phyloP scores from a whole-genome alignment of 208 protist species.

The Acanthamoeba royreba region DNA sequence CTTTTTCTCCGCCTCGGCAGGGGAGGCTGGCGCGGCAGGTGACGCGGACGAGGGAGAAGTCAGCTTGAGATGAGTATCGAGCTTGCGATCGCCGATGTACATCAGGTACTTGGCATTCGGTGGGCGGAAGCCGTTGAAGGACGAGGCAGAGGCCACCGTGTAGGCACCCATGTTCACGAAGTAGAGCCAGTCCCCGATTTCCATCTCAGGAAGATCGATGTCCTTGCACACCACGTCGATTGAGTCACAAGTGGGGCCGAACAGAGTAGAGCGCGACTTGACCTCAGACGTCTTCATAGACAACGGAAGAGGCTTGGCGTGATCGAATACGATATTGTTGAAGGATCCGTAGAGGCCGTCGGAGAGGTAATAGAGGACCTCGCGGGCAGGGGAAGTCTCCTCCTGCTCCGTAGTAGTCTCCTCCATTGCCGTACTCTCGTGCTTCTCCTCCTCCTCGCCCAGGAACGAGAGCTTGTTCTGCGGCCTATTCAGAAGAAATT shows the following conservation, averaged over 20 bases:
- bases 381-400: conserved; percentile 51
- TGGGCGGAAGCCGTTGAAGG: conserved; percentile 77
- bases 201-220: conserved; percentile 74
- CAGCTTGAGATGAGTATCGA: background rate
- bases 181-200: conserved; percentile 85
- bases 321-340: conserved; percentile 85
- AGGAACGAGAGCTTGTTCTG: background rate
- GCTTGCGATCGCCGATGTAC: background rate
- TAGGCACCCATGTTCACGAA: conserved; percentile 88
- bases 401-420: conserved; percentile 37
- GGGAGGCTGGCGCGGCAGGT: background rate
- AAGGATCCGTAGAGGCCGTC: conserved; percentile 88
- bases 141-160: conserved; percentile 71
- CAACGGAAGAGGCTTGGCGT: conserved; percentile 51
- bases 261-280: conserved; percentile 65
- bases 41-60: background rate
- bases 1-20: background rate
- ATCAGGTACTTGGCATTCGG: background rate
- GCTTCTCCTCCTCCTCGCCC: background rate
- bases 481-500: background rate
- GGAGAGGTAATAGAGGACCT: conserved; percentile 80
- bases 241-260: conserved; percentile 85
- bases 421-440: background rate
- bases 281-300: background rate
- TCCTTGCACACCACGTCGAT: conserved; percentile 78